Evolutionary conservation across 495 filamentous ascomycete genomes (phyloP).

Genomic region (Penicillium manginii): DNA sequence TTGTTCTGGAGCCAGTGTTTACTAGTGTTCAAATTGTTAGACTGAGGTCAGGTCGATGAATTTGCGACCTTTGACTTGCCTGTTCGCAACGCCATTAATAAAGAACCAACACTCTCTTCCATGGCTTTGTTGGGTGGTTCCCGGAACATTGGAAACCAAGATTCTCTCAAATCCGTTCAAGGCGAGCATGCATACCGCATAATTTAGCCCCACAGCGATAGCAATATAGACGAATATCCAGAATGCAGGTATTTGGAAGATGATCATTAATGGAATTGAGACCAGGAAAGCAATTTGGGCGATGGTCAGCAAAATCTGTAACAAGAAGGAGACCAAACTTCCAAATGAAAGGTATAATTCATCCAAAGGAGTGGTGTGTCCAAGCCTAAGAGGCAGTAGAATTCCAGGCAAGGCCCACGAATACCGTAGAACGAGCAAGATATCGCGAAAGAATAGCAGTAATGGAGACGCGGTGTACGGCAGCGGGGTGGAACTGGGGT

Average conservation of each 20-base stretch:
- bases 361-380: slow-evolving; percentile 53
- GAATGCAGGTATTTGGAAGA: slow-evolving; percentile 51
- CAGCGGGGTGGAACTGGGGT: slow-evolving; percentile 26
- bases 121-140: slow-evolving; percentile 24
- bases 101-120: slow-evolving; percentile 43
- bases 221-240: slow-evolving; percentile 49
- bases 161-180: slow-evolving; percentile 44
- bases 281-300: slow-evolving; percentile 39
- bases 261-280: slow-evolving; percentile 50
- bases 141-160: slow-evolving; percentile 30
- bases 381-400: slow-evolving; percentile 53
- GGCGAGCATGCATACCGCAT: slow-evolving; percentile 45
- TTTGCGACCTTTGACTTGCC: slow-evolving; percentile 23
- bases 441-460: slow-evolving; percentile 56
- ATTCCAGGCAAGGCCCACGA: slow-evolving; percentile 56
- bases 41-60: neutral
- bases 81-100: slow-evolving; percentile 42
- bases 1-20: slow-evolving; percentile 62
- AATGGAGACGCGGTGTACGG: slow-evolving; percentile 65
- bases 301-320: slow-evolving; percentile 55
- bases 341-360: slow-evolving; percentile 57
- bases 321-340: slow-evolving; percentile 52
- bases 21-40: slow-evolving; percentile 23
- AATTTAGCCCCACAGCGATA: slow-evolving; percentile 49
- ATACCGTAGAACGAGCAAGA: slow-evolving; percentile 55